Conservation (phyloP, 2,329 filamentous ascomycete species). For the Fusarium fracticaudum region DNA sequence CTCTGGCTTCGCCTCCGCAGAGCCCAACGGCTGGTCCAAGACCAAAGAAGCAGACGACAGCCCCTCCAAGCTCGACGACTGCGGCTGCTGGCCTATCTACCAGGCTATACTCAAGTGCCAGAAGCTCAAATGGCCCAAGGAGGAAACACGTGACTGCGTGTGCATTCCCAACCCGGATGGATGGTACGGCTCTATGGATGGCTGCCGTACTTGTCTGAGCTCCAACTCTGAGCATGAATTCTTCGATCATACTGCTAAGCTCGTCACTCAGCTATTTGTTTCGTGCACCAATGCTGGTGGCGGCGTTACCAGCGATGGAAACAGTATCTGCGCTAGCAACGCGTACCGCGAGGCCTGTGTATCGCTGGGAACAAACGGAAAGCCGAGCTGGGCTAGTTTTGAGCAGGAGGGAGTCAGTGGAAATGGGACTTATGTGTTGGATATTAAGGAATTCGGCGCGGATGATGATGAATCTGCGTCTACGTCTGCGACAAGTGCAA, state of each 20-base stretch:
- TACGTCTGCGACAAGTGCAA: neutral
- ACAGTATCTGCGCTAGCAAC: constrained; percentile 30
- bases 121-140: constrained; percentile 25
- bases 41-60: constrained; percentile 28
- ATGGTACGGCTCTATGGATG: constrained; percentile 36
- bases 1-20: constrained; percentile 10
- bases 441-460: constrained; percentile 16
- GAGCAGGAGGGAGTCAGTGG: constrained; percentile 1
- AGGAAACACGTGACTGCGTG: constrained; percentile 19
- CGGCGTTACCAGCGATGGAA: constrained; percentile 27
- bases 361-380: constrained; percentile 14
- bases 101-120: constrained; percentile 31
- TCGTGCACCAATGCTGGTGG: constrained; percentile 33
- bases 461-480: constrained; percentile 1
- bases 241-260: constrained; percentile 27
- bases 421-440: constrained; percentile 19
- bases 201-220: constrained; percentile 31
- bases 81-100: constrained; percentile 36
- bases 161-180: constrained; percentile 33
- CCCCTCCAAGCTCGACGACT: constrained; percentile 35
- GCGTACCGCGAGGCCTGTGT: constrained; percentile 25
- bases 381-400: constrained; percentile 25
- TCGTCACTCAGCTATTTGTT: constrained; percentile 36
- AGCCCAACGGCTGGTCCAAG: constrained; percentile 33
- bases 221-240: constrained; percentile 18